Percentiles rank a stretch among this genome's conserved stretches.
Conservation (phyloP, 2,329 filamentous ascomycete genomes). For the Fusarium proliferatum region DNA sequence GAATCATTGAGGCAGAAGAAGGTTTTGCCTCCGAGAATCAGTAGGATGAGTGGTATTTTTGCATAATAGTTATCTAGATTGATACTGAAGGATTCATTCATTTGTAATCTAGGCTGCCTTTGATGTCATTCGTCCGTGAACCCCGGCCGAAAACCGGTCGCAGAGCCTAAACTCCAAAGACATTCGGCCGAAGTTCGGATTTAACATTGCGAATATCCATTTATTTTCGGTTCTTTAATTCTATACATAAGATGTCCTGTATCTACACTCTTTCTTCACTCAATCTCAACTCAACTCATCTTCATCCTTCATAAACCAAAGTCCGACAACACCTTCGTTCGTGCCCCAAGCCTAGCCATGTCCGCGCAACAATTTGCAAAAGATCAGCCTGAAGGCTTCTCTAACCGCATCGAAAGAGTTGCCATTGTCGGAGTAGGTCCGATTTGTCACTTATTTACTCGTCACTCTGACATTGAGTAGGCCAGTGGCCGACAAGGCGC, state of each 20-base stretch:
- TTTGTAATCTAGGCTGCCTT: background rate
- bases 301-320: no score
- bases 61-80: background rate
- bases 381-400: slow-evolving; percentile 1
- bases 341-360: background rate
- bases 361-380: background rate
- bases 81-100: background rate
- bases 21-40: accelerated
- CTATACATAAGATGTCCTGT: accelerated
- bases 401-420: slow-evolving; percentile 41
- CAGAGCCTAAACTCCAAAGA: background rate
- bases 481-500: slow-evolving; percentile 52
- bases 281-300: accelerated
- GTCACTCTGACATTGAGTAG: slow-evolving; percentile 25
- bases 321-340: no score
- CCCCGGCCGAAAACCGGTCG: background rate
- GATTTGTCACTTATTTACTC: accelerated
- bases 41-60: accelerated
- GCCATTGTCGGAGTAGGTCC: slow-evolving; percentile 57
- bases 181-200: slow-evolving; percentile 19
- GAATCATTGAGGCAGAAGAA: background rate
- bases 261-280: no score
- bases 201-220: background rate
- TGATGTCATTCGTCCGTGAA: background rate
- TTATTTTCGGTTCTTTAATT: background rate